A percentile compares a stretch with the other conserved stretches of the same genome.
phyloP scores from a whole-genome alignment of 768 basidiomycete genomes.

The Lactifluus echinatus region DNA sequence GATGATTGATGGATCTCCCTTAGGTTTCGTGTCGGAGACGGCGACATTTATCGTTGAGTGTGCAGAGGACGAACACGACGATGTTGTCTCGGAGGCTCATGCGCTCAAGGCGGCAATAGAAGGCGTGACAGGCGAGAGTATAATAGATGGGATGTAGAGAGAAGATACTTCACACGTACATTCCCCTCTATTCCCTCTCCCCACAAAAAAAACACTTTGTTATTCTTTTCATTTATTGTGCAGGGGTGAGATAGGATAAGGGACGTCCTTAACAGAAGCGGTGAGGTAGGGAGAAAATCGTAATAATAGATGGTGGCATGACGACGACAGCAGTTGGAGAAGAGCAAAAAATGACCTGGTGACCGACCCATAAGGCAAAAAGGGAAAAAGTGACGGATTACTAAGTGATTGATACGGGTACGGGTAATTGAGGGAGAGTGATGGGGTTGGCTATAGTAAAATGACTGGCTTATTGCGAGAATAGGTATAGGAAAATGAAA shows the following conservation, averaged over 20 bases:
- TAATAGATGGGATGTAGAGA: slow-evolving; percentile 6
- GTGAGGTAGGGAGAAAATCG: neutral
- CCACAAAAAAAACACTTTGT: neutral
- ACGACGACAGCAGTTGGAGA: slow-evolving; percentile 4
- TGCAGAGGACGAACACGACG: slow-evolving; percentile 81
- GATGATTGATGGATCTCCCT: neutral
- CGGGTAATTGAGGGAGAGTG: neutral
- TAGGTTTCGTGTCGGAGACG: slow-evolving; percentile 74
- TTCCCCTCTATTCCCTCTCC: neutral
- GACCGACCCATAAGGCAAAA: neutral
- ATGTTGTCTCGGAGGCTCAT: slow-evolving; percentile 63
- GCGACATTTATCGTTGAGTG: slow-evolving; percentile 82
- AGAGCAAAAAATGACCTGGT: neutral
- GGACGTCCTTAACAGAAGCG: neutral
- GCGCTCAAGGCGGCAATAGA: slow-evolving; percentile 65
- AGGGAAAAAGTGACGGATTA: neutral
- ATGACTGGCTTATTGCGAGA: neutral
- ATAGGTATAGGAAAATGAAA: neutral
- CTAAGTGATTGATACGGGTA: neutral
- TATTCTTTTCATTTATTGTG: neutral
- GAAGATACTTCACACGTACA: neutral
- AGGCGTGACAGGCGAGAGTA: slow-evolving; percentile 45
- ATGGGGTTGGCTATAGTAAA: neutral
- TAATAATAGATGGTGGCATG: slow-evolving; percentile 9
- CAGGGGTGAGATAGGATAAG: neutral